Evolutionary conservation across 192 early-diverging fungal genomes (phyloP), one percentile per base, ranked within the genome.

Genomic region (Podila horticola): DNA sequence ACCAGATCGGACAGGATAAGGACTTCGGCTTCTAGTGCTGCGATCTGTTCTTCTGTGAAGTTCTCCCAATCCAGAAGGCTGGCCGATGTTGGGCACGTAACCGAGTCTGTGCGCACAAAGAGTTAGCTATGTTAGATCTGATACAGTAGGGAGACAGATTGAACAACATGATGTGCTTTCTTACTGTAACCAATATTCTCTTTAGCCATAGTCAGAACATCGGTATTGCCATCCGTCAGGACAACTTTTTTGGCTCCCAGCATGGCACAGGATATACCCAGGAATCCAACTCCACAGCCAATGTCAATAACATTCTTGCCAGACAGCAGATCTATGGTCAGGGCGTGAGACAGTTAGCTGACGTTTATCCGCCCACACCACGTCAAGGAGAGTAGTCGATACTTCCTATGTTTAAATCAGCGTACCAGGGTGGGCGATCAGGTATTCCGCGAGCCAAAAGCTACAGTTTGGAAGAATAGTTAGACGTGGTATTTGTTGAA

Each of bases 1-100:
- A 81, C 77, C 77, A 81, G 26, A 59, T 81, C 77, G 8, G 77
- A 81, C 31, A 81, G 17, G n/a, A 81, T 81, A 19, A 81, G 31
- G 19, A 81, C 77, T 20, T 81, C 71, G 5, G 77, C 77, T 0
- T 72, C 71, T 0, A 81, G 19, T 9, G 67, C 70, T 24, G 62
- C 62, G 33, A 81, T 67, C 28, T 81, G 77, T 33, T 73, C 71
- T 6, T 81, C n/a, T 17, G 77, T 81, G 49, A 81, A 81, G n/a
- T 24, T 73, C 29, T 81, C 77, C 77, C 77, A 81, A 55, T 81
- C 77, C n/a, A 81, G 52, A 11, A 73, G 52, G 30, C 66, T 69
- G 31, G 77, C 62, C 5, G 66, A 52, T 33, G 55, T 64, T 15
- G 71, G 71, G 19, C 77, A 81, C 19, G 62, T 58, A 30, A 69